A percentile compares a stretch with the other conserved stretches of the same genome.
Evolutionary conservation across 805 yeast species (phyloP).

Genomic region (Blastobotrys chiropterorum): DNA sequence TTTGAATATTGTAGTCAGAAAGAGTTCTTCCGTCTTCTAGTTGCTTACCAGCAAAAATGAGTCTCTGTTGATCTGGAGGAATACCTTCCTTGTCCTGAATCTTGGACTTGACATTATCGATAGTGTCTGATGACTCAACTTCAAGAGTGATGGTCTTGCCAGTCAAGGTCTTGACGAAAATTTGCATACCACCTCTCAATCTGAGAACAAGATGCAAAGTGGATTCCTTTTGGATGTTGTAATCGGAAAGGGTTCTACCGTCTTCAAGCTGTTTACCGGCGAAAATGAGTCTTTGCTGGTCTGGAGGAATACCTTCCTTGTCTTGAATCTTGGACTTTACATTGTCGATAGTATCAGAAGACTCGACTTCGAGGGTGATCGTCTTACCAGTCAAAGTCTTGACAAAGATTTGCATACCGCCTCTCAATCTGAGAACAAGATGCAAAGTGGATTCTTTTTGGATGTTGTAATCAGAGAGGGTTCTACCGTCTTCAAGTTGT

Average conservation of each 20-base stretch:
- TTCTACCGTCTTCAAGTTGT: constrained; percentile 93
- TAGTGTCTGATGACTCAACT: constrained; percentile 50
- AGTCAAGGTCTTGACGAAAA: no score
- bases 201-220: constrained; percentile 93
- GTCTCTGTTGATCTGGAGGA: no score
- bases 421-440: constrained; percentile 80
- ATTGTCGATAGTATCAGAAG: constrained; percentile 97
- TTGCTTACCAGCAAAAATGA: constrained; percentile 96
- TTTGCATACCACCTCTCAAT: no score
- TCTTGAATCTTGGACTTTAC: constrained; percentile 98
- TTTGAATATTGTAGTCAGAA: constrained; percentile 91
- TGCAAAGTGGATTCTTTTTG: constrained; percentile 89
- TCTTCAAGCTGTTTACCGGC: constrained; percentile 99
- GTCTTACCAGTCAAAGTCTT: constrained; percentile 99
- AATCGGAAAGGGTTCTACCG: constrained; percentile 97
- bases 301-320: constrained; percentile 99
- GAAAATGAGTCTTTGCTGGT: constrained; percentile 98
- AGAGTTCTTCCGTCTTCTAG: constrained; percentile 91
- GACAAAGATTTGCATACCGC: constrained; percentile 87
- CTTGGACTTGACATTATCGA: constrained; percentile 99
- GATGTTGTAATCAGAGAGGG: constrained; percentile 88
- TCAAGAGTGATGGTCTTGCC: no score
- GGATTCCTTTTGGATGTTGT: constrained; percentile 99
- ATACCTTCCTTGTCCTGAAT: no score
- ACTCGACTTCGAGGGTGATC: constrained; percentile 97